These are phyloP conservation scores for Termitomyces sp. DNA, from an alignment of 768 basidiomycete genomes.

Conservation along the genomic window DNA sequence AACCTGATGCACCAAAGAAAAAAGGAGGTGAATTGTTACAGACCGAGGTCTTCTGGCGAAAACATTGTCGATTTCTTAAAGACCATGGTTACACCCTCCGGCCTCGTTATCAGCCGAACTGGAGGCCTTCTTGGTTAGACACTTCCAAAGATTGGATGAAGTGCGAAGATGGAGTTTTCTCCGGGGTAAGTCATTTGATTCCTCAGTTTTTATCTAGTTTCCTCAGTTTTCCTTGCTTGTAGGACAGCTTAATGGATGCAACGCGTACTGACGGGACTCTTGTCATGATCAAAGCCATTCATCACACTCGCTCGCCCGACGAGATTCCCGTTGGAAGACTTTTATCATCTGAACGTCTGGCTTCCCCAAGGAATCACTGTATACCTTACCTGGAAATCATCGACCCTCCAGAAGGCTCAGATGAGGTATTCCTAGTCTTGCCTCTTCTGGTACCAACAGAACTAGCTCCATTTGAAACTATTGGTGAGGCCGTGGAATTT, in stretches of 20 bases:
- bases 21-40: neutral
- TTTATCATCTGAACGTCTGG: neutral
- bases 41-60: neutral
- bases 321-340: neutral
- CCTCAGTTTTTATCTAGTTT: neutral
- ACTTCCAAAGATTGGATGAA: neutral
- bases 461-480: neutral
- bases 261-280: neutral
- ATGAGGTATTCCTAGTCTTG: neutral
- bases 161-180: slow-evolving; percentile 4
- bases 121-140: slow-evolving; percentile 4
- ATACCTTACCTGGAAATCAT: slow-evolving; percentile 19
- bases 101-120: slow-evolving; percentile 3
- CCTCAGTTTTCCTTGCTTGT: neutral
- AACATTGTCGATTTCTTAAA: slow-evolving; percentile 1
- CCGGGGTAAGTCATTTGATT: neutral
- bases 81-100: slow-evolving; percentile 5
- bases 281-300: neutral
- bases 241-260: neutral
- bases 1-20: neutral
- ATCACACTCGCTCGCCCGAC: neutral
- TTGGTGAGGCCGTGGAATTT: neutral
- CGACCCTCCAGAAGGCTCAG: slow-evolving; percentile 11
- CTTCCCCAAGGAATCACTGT: slow-evolving; percentile 24
- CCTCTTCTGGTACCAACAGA: slow-evolving; percentile 1